Conservation (phyloP, 2,329 filamentous ascomycete species). For the Fusarium oligoseptatum region DNA sequence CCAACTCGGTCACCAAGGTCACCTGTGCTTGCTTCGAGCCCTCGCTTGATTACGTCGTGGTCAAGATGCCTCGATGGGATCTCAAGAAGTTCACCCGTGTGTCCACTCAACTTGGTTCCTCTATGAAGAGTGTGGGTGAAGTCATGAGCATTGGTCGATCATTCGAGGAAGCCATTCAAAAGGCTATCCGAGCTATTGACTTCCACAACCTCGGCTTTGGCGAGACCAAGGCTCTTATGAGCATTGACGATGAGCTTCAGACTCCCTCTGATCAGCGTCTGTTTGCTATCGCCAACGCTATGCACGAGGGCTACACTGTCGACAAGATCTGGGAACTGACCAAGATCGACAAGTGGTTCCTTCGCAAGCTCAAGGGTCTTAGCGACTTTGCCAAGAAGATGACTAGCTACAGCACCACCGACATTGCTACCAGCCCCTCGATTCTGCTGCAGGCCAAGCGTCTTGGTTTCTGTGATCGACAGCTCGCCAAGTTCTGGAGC, state of each 20-base stretch:
- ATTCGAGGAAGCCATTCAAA: slow-evolving; percentile 98
- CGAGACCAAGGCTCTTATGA: slow-evolving; percentile 92
- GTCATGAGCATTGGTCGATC: slow-evolving; percentile 98
- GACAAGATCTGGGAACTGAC: slow-evolving; percentile 99
- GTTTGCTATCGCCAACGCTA: slow-evolving; percentile 97
- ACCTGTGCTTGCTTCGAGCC: slow-evolving; percentile 99
- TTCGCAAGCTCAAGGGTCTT: slow-evolving; percentile 89
- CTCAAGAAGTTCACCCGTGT: slow-evolving; percentile 98
- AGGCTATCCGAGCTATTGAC: slow-evolving; percentile 95
- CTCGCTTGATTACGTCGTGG: slow-evolving; percentile 96
- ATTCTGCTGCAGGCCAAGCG: slow-evolving; percentile 89
- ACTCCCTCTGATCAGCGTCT: slow-evolving; percentile 97
- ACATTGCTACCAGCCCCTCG: slow-evolving; percentile 73
- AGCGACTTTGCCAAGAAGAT: slow-evolving; percentile 90
- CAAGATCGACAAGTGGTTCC: slow-evolving; percentile 99
- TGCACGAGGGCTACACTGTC: slow-evolving; percentile 92
- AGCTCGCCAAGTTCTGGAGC: slow-evolving; percentile 93
- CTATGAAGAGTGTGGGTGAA: slow-evolving; percentile 99
- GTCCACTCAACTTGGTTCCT: slow-evolving; percentile 94
- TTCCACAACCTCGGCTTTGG: slow-evolving; percentile 96
- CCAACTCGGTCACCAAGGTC: slow-evolving; percentile 94
- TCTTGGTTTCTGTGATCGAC: slow-evolving; percentile 93
- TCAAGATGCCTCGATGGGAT: slow-evolving; percentile 99
- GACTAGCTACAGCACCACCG: slow-evolving; percentile 73
- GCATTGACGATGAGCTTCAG: slow-evolving; percentile 94